phyloP scores from a whole-genome alignment of 1,284 basidiomycete species.

The Somion occarium region DNA sequence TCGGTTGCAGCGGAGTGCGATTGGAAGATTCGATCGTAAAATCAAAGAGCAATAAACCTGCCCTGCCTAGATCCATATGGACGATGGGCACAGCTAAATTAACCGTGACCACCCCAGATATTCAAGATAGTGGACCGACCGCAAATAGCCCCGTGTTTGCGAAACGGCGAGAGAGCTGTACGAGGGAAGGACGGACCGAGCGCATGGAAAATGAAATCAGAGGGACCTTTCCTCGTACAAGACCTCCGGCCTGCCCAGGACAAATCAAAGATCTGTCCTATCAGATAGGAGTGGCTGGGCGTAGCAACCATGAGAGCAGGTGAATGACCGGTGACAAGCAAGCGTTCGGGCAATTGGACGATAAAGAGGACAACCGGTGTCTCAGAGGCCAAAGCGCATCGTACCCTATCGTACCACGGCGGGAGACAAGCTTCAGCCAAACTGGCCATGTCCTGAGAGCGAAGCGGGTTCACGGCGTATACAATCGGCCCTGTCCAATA shows the following conservation, averaged over 20 bases:
- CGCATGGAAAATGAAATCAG: constrained; percentile 9
- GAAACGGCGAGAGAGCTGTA: background rate
- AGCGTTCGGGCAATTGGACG: background rate
- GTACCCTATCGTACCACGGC: too few species aligned
- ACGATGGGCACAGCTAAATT: background rate
- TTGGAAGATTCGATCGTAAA: too few species aligned
- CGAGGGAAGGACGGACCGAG: constrained; percentile 9
- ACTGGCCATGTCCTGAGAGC: background rate
- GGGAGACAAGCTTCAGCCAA: background rate
- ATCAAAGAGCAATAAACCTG: too few species aligned
- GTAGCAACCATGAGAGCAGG: background rate
- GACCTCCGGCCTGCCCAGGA: background rate
- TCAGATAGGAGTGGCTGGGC: background rate
- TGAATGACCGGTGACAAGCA: background rate
- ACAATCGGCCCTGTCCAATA: too few species aligned
- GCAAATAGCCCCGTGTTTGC: background rate
- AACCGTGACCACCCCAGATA: constrained; percentile 8
- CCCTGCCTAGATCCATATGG: too few species aligned
- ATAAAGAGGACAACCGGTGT: background rate
- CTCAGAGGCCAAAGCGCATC: background rate
- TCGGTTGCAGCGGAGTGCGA: too few species aligned
- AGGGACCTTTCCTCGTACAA: constrained; percentile 11
- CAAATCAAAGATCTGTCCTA: too few species aligned
- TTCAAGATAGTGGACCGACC: constrained; percentile 2
- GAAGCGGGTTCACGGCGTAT: background rate